A percentile compares a stretch with the other conserved stretches of the same genome.
These are phyloP conservation scores for Peltaster fructicola DNA, from an alignment of 2,329 filamentous ascomycete genomes.

Conservation along the genomic window DNA sequence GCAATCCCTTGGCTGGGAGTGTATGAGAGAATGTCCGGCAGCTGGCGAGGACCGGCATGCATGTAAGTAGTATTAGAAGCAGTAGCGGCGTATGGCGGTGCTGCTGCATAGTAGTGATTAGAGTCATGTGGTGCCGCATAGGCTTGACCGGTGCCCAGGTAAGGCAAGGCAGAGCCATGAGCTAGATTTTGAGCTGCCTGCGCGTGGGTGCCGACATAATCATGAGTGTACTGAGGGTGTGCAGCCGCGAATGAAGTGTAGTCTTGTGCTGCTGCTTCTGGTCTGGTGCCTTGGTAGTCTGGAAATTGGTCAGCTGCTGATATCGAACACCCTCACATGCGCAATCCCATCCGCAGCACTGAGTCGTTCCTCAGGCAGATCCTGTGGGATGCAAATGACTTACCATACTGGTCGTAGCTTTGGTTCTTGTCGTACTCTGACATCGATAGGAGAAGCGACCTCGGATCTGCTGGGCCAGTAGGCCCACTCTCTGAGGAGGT, in stretches of 20 bases:
- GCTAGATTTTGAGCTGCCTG: slow-evolving; percentile 31
- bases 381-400: too few species aligned
- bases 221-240: slow-evolving; percentile 31
- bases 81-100: slow-evolving; percentile 49
- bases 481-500: slow-evolving; percentile 31
- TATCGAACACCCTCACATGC: slow-evolving; percentile 16
- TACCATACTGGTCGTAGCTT: slow-evolving; percentile 65
- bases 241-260: slow-evolving; percentile 28
- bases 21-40: slow-evolving; percentile 50
- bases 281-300: slow-evolving; percentile 38
- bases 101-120: slow-evolving; percentile 30
- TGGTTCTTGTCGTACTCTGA: slow-evolving; percentile 65
- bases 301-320: slow-evolving; percentile 32
- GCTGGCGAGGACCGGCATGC: slow-evolving; percentile 38
- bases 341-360: slow-evolving; percentile 11
- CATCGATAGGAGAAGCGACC: slow-evolving; percentile 45
- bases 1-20: slow-evolving; percentile 49
- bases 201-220: slow-evolving; percentile 32
- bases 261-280: slow-evolving; percentile 39
- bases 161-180: slow-evolving; percentile 25
- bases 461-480: slow-evolving; percentile 29
- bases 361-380: slow-evolving; percentile 13
- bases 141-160: slow-evolving; percentile 22
- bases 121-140: slow-evolving; percentile 32
- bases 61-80: slow-evolving; percentile 58